Evolutionary conservation across 2,329 filamentous ascomycete species (phyloP), one percentile per base, ranked within the genome.

Genomic region (Penicillium sp.): DNA sequence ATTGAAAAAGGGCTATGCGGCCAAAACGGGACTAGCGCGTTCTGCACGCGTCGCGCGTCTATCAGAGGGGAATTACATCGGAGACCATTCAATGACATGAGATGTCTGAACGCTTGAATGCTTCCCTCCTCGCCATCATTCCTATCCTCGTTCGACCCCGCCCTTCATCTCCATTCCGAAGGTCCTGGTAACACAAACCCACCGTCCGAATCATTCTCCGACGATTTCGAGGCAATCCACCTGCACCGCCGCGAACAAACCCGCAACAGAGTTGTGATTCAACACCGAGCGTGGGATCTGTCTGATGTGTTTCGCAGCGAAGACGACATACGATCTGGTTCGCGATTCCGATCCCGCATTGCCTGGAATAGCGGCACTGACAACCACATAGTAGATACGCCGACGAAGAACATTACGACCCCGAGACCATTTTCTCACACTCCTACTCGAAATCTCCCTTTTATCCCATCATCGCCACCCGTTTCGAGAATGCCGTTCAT

Each of bases 111-210:
- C 55, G 67, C 66, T 63, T 72, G 65, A 58, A 73, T 73, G 73
- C 68, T 66, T 62, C 64, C 67, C 27, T 75, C 73, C 19, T 71
- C 73, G 39, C 69, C 73, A 42, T 62, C 65, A 31, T 68, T 78
- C 35, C 75, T 78, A 4, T 76, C 79, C 4, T 82, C 81, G 6
- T 83, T 82, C 57, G 81, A 83, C 59, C 80, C 81, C 43, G 79
- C 79, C 42, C 60, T 82, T 31, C 71, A 80, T 59, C 72, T 81
- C 25, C 75, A 80, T 61, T 82, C 80, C 53, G 79, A 83, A 68
- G 61, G 60, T n/a, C 61, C 52, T 21, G 55, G 51, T 27, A 57
- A 62, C 38, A 56, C 60, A 53, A 58, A 66, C 31, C 67, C 66
- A 17, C 69, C 66, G 17, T 74, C 69, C n/a, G 68, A 73, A 53